Evolutionary conservation across 495 filamentous ascomycete genomes (phyloP).

Genomic region (Evansstolkia leycettana): DNA sequence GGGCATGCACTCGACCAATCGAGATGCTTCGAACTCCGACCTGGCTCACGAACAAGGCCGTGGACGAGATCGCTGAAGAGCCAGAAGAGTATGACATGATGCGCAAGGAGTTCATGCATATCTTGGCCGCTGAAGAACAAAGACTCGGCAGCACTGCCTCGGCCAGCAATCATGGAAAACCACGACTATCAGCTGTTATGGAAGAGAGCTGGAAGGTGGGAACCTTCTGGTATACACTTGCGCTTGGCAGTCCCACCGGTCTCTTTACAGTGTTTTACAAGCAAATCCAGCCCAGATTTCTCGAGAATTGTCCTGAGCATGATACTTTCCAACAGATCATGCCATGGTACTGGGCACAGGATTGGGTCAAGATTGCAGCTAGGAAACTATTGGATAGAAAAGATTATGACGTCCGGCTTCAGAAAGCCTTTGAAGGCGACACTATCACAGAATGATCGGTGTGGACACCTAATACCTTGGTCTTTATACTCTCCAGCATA

Average conservation of each 20-base stretch:
- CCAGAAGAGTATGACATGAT: conserved; percentile 6
- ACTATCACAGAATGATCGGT: too few relatives aligned
- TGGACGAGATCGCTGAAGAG: conserved; percentile 10
- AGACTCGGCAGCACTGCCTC: background rate
- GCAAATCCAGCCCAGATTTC: conserved; percentile 4
- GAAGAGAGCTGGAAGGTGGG: conserved; percentile 1
- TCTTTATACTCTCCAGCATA: too few relatives aligned
- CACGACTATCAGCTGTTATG: background rate
- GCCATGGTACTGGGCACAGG: conserved; percentile 7
- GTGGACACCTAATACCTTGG: too few relatives aligned
- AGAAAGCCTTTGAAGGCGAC: conserved; percentile 3
- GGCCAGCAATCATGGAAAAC: background rate
- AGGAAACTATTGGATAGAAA: conserved; percentile 5
- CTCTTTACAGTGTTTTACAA: conserved; percentile 1
- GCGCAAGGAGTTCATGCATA: conserved; percentile 8
- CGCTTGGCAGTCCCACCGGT: conserved; percentile 2
- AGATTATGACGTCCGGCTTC: conserved; percentile 6
- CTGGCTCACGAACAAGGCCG: conserved; percentile 18
- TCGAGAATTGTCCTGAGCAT: conserved; percentile 1
- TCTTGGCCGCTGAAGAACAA: conserved; percentile 7
- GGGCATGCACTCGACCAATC: conserved; percentile 21
- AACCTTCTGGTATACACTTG: conserved; percentile 5
- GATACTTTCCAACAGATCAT: conserved; percentile 5
- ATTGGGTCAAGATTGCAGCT: conserved; percentile 1
- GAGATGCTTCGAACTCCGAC: conserved; percentile 21